phyloP scores from a whole-genome alignment of 345 rosid species.

The Eutrema heterophyllum region DNA sequence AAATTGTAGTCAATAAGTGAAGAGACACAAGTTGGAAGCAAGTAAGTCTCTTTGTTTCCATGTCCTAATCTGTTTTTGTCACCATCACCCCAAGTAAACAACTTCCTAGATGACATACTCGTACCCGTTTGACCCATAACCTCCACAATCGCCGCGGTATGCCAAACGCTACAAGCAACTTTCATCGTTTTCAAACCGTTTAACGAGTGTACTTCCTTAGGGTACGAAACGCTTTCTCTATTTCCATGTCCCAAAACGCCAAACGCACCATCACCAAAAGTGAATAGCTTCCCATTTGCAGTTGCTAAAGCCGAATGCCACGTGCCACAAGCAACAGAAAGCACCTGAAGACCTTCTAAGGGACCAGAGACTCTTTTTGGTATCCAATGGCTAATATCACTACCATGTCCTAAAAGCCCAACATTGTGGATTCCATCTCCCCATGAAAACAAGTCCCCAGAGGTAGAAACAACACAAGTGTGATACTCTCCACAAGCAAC shows the following conservation, averaged over 20 bases:
- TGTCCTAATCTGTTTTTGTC: slow-evolving; percentile 88
- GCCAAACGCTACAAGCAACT: slow-evolving; percentile 98
- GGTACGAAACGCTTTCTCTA: slow-evolving; percentile 56
- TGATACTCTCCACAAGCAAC: slow-evolving; percentile 88
- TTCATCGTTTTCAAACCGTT: slow-evolving; percentile 74
- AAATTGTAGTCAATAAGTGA: slow-evolving; percentile 89
- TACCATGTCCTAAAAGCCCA: slow-evolving; percentile 88
- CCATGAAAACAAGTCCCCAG: slow-evolving; percentile 89
- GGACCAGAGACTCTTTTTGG: slow-evolving; percentile 86
- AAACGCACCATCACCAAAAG: slow-evolving; percentile 91
- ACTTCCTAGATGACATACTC: slow-evolving; percentile 56
- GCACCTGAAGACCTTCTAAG: slow-evolving; percentile 84
- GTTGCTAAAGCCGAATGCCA: slow-evolving; percentile 96
- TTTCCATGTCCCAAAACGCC: slow-evolving; percentile 92
- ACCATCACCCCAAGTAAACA: slow-evolving; percentile 99
- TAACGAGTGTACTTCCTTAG: slow-evolving; percentile 71
- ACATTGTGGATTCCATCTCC: slow-evolving; percentile 88
- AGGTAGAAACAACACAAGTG: slow-evolving; percentile 71
- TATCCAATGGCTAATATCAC: slow-evolving; percentile 85
- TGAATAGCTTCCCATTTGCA: slow-evolving; percentile 71
- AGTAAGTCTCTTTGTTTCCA: slow-evolving; percentile 75
- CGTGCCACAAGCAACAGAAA: slow-evolving; percentile 83
- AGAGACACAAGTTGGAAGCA: slow-evolving; percentile 83
- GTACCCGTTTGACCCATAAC: slow-evolving; percentile 59
- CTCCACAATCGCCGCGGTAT: slow-evolving; percentile 93